These are phyloP conservation scores for Debaryomycetaceae sp. DNA, from an alignment of 1,139 yeast genomes.

Conservation along the genomic window DNA sequence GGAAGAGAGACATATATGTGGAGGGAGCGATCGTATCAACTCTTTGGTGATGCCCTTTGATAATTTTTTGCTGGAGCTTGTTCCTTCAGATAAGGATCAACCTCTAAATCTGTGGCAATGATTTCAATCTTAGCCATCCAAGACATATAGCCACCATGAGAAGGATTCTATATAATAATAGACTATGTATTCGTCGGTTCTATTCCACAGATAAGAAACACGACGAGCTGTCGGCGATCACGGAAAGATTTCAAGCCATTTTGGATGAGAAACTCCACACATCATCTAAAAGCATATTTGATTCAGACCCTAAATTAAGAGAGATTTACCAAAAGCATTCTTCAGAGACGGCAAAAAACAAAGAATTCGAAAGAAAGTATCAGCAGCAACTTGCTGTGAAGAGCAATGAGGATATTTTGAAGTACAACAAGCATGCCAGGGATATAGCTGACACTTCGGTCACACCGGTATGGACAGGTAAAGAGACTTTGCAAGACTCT, in stretches of 20 bases:
- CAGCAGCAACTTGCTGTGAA: slow-evolving; percentile 22
- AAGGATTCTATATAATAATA: too few relatives aligned
- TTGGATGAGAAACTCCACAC: slow-evolving; percentile 23
- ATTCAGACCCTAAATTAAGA: slow-evolving; percentile 18
- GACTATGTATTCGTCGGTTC: too few relatives aligned
- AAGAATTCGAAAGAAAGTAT: slow-evolving; percentile 13
- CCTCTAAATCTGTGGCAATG: too few relatives aligned
- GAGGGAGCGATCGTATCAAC: too few relatives aligned
- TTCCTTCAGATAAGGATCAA: too few relatives aligned
- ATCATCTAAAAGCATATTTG: slow-evolving; percentile 9
- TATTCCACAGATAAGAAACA: slow-evolving; percentile 1
- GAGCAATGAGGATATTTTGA: slow-evolving; percentile 28
- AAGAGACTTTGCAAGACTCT: slow-evolving; percentile 50
- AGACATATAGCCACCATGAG: too few relatives aligned
- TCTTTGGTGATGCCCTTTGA: too few relatives aligned
- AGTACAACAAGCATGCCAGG: slow-evolving; percentile 43
- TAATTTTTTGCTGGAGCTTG: too few relatives aligned
- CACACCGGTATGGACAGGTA: slow-evolving; percentile 67
- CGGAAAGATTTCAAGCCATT: slow-evolving; percentile 26
- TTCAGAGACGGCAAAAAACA: slow-evolving; percentile 9
- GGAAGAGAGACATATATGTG: too few relatives aligned
- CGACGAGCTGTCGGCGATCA: slow-evolving; percentile 17
- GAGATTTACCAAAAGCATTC: slow-evolving; percentile 11
- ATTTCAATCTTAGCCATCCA: too few relatives aligned
- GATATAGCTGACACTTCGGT: slow-evolving; percentile 46